Base-by-base conservation (phyloP, 1,139 yeast genomes). In the Scheffersomyces segobiensis region DNA sequence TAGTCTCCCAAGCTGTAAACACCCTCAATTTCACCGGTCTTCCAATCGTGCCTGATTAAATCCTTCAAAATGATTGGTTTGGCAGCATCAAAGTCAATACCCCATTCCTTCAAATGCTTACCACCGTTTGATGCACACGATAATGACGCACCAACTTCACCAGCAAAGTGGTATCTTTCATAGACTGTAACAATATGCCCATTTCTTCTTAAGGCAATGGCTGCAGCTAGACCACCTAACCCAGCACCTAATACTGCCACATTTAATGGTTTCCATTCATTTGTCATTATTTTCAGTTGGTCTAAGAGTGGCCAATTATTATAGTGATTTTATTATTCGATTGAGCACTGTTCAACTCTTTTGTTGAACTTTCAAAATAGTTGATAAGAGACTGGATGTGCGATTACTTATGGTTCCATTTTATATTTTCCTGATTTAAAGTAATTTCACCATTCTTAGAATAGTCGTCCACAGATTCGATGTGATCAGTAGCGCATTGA, bases 51-150 rank as follows among this genome's bases (percentile, higher is more conserved):
- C 46, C 63, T 63, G 51, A 67, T 63, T 52, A 67, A 55, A 32
- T 61, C 60, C 53, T 61, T 61, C 53, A 66, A 57, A n/a, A 67
- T 64, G 18, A 66, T 64, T 4, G 70, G 69, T 39, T 59, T 59
- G 3, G 67, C 60, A 42, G 61, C 61, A 48, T 55, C 52, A 18
- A 66, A 56, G 46, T 65, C 64, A 6, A 67, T 59, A 0, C 61
- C 70, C 63, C 67, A 60, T 52, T 65, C 68, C 32, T 62, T 62
- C 48, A 67, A 56, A 56, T 64, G 59, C 17, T 59, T 56, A 2
- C 70, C 69, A 8, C 70, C 70, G 52, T 67, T 67, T 14, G 69
- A 65, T 46, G 70, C 70, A 57, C 66, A 65, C 7, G 69, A 66
- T 19, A 67, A 57, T 7, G 69, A 64, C 18, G 69, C 70, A 10